A percentile compares a stretch with the other conserved stretches of the same genome.
Evolutionary conservation across 2,329 filamentous ascomycete genomes (phyloP).

Genomic region (Amesomyces nigricolor): DNA sequence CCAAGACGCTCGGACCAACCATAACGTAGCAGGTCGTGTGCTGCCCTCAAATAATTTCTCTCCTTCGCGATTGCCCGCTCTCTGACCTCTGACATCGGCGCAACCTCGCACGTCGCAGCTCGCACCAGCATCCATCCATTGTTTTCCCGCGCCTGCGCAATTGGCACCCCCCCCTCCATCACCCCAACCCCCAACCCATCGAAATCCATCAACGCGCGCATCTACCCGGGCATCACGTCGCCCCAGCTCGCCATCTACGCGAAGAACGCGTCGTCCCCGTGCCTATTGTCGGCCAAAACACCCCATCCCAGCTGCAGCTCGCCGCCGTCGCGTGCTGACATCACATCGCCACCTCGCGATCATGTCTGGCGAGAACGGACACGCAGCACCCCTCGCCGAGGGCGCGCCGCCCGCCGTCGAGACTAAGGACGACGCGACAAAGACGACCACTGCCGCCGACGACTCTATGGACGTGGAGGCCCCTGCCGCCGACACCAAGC

Average conservation of each 20-base stretch:
- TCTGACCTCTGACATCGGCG: conserved; percentile 18
- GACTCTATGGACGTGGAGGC: background rate
- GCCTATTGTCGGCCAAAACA: conserved; percentile 20
- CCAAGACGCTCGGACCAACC: conserved; percentile 25
- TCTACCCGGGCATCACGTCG: conserved; percentile 9
- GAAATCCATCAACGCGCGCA: conserved; percentile 19
- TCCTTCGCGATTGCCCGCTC: conserved; percentile 17
- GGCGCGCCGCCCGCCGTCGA: conserved; percentile 20
- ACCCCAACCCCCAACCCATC: conserved; percentile 24
- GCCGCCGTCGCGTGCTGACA: conserved; percentile 24
- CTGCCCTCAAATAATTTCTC: conserved; percentile 26
- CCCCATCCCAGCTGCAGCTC: background rate
- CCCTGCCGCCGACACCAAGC: conserved; percentile 18
- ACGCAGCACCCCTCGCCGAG: conserved; percentile 18
- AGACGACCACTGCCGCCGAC: conserved; percentile 9
- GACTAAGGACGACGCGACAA: conserved; percentile 16
- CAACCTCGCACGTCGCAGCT: conserved; percentile 7
- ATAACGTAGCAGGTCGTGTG: conserved; percentile 11
- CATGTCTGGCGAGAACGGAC: conserved; percentile 28
- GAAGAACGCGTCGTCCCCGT: conserved; percentile 24
- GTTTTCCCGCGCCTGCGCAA: conserved; percentile 16
- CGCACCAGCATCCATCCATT: conserved; percentile 1
- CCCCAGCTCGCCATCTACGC: conserved; percentile 16
- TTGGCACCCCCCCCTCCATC: conserved; percentile 16
- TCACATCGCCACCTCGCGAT: conserved; percentile 24